A percentile compares a stretch with the other conserved stretches of the same genome.
These are phyloP conservation scores for Ehretia macrophylla DNA, from an alignment of 257 asterid genomes.

Conservation along the genomic window DNA sequence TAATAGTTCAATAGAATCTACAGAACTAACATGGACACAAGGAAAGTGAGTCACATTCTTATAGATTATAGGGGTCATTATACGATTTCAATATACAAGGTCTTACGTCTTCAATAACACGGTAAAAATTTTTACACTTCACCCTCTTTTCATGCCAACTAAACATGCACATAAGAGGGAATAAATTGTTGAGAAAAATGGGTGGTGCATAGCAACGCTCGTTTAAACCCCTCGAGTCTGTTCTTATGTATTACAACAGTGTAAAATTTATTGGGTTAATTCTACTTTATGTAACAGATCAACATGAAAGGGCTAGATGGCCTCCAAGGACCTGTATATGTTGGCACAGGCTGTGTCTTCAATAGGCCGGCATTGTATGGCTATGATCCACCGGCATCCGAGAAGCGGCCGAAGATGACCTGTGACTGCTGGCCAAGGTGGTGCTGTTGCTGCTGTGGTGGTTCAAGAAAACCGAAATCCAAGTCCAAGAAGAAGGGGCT, in stretches of 20 bases:
- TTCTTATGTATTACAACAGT: background rate
- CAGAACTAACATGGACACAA: too few species aligned
- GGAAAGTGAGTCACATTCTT: too few species aligned
- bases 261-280: background rate
- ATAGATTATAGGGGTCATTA: too few species aligned
- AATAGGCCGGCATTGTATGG: conserved; percentile 78
- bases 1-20: too few species aligned
- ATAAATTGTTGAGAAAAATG: too few species aligned
- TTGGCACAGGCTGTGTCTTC: conserved; percentile 78
- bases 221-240: background rate
- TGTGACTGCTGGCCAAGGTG: conserved; percentile 84
- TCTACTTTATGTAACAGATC: conserved; percentile 35
- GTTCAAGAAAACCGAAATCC: conserved; percentile 49
- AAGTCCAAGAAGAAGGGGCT: conserved; percentile 65
- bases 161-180: too few species aligned
- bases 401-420: conserved; percentile 76
- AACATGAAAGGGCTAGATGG: conserved; percentile 90
- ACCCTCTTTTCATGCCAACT: too few species aligned
- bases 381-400: conserved; percentile 71
- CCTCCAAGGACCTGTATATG: conserved; percentile 84
- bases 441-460: conserved; percentile 77
- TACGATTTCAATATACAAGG: too few species aligned
- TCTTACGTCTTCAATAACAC: too few species aligned
- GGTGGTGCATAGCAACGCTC: too few species aligned
- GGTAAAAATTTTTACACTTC: too few species aligned